Percentiles rank a stretch among this genome's conserved stretches.
phyloP scores from a whole-genome alignment of 495 filamentous ascomycete genomes.

The Podospora pseudopauciseta region DNA sequence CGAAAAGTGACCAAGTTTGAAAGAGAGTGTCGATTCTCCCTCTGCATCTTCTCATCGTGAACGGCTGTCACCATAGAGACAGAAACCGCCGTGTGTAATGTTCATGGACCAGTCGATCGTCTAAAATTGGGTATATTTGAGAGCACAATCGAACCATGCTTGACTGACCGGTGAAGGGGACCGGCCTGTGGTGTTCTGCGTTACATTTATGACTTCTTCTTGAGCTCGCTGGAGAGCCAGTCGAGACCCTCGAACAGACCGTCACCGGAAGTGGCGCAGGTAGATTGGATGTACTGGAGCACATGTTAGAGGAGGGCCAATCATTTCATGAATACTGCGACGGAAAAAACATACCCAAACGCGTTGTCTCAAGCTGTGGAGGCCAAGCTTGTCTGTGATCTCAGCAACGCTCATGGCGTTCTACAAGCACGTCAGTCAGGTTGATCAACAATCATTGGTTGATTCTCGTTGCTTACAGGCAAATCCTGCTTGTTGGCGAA shows the following conservation, averaged over 20 bases:
- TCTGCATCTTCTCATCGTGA: constrained; percentile 25
- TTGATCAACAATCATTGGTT: not conserved
- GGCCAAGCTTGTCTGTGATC: constrained; percentile 99
- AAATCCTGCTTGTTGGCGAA: constrained; percentile 99
- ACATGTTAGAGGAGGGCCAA: constrained; percentile 23
- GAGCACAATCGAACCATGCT: constrained; percentile 49
- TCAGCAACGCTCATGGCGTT: constrained; percentile 99
- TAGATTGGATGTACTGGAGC: constrained; percentile 95
- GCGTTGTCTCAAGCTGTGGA: constrained; percentile 96
- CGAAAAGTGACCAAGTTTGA: constrained; percentile 39
- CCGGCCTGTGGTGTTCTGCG: constrained; percentile 16
- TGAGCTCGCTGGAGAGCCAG: constrained; percentile 96
- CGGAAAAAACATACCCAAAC: constrained; percentile 76
- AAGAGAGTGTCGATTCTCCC: constrained; percentile 32
- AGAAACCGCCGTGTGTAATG: constrained; percentile 37
- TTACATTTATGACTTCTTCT: constrained; percentile 71
- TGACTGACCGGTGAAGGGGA: constrained; percentile 33
- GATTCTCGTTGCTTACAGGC: constrained; percentile 62
- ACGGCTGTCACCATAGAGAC: constrained; percentile 37
- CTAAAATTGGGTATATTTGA: constrained; percentile 38
- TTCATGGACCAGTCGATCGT: constrained; percentile 49
- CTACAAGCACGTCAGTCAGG: constrained; percentile 44
- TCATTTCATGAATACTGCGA: not conserved
- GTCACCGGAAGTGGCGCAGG: constrained; percentile 97
- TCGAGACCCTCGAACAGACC: constrained; percentile 99